Evolutionary conservation across 495 filamentous ascomycete species (phyloP), one percentile per base, ranked within the genome.

Genomic region (Zalerion maritima): DNA sequence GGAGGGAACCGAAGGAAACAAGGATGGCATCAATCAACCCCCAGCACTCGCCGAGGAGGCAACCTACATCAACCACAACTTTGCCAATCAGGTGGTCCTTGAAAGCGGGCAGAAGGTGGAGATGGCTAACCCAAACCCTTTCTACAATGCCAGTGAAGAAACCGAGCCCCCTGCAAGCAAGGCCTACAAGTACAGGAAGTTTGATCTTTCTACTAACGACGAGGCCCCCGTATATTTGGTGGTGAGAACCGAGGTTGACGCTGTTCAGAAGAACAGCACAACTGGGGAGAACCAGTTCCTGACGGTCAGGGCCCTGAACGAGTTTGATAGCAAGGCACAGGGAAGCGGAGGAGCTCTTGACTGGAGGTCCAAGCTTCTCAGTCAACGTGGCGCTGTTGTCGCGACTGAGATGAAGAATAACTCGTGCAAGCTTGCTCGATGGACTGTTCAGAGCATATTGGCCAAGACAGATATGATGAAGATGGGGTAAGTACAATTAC

Each of bases 351-450:
- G 83, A 32, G 91, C 89, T 23, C 64, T 96, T 16, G 86, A 97
- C 67, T 97, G 89, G 89, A 72, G 87, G 47, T 72, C 71, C 34
- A 97, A 96, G 69, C 72, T 97, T 27, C 76, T 74, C 31, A 80
- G 77, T 36, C 84, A 94, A 62, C 74, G 89, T 35, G 89, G 89
- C 66, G 89, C 89, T 16, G 86, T 96, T 18, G 78, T 97, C 10
- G 89, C 89, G 12, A 97, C 89, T n/a, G 89, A 89, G 57, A 97
- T 97, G 89, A 97, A 97, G 76, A 97, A 97, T 70, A 97, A 97
- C 68, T 81, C 73, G 47, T 87, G 79, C 72, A 97, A 97, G 65
- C 73, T 97, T 31, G 91, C 89, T 19, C 64, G 89, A 43, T 97
- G 89, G 89, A 92, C 89, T 12, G 80, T 83, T 29, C 89, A 97